These are phyloP conservation scores for Nemania sp. DNA, from an alignment of 2,329 filamentous ascomycete species.

Conservation along the genomic window DNA sequence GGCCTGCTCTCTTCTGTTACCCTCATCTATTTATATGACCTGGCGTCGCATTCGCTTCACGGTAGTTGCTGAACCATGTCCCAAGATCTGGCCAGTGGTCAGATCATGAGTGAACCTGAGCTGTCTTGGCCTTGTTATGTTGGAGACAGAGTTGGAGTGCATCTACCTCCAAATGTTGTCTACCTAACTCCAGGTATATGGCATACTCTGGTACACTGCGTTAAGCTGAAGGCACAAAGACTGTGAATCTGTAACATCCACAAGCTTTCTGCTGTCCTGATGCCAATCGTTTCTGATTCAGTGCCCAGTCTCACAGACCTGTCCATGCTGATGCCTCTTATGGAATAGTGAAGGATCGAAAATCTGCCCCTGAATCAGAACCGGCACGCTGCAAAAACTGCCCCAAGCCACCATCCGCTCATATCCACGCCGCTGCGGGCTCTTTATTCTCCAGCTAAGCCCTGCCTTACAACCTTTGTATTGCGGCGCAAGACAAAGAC, in stretches of 20 bases:
- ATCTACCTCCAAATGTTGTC: background rate
- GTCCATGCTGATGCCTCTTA: conserved; percentile 28
- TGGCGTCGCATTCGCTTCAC: conserved; percentile 12
- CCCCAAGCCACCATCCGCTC: conserved; percentile 19
- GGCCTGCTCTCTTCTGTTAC: conserved; percentile 13
- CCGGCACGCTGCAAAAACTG: conserved; percentile 19
- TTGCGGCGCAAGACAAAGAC: conserved; percentile 32
- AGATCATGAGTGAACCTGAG: conserved; percentile 15
- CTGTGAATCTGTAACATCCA: no score
- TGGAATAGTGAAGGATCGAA: conserved; percentile 30
- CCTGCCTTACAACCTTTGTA: conserved; percentile 31
- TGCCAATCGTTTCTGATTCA: conserved; percentile 29
- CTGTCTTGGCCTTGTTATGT: background rate
- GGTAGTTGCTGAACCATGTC: background rate
- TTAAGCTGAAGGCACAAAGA: background rate
- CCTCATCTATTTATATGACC: background rate
- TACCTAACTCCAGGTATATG: background rate
- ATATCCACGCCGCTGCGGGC: conserved; percentile 26
- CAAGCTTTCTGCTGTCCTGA: background rate
- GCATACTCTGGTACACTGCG: conserved; percentile 2
- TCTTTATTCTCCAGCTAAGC: conserved; percentile 29
- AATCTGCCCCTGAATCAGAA: conserved; percentile 26
- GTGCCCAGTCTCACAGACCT: conserved; percentile 11
- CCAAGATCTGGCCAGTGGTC: conserved; percentile 8
- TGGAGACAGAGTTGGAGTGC: background rate